Conservation (phyloP, 257 asterid species). For the Primulina huaijiensis region DNA sequence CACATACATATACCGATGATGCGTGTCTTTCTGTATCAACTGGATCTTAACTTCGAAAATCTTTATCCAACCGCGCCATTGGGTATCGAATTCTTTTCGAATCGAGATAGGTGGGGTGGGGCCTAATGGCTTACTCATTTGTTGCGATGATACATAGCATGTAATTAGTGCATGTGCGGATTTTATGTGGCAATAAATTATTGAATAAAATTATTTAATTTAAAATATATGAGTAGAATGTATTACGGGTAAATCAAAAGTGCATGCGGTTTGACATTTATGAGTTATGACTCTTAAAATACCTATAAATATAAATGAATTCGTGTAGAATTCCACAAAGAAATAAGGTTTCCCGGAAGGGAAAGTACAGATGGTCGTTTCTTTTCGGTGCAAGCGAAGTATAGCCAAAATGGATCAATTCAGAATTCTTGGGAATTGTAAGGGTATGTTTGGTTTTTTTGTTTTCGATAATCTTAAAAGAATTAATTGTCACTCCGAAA, state of each 20-base stretch:
- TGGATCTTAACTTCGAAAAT: too few species aligned
- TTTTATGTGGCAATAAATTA: neutral
- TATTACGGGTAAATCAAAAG: neutral
- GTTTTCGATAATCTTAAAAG: neutral
- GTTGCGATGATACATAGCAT: too few species aligned
- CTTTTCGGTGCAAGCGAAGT: neutral
- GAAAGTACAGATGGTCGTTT: neutral
- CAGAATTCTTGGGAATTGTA: neutral
- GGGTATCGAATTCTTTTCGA: too few species aligned
- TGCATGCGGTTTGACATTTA: neutral
- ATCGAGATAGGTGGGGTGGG: too few species aligned
- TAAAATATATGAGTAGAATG: neutral
- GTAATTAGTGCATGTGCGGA: neutral
- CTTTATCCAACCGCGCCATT: too few species aligned
- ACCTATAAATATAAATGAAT: neutral
- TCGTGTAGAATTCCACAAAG: neutral
- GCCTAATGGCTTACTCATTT: too few species aligned
- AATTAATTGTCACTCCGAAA: too few species aligned
- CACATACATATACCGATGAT: too few species aligned
- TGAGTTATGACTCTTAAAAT: neutral
- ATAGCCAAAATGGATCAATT: neutral
- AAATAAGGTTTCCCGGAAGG: neutral
- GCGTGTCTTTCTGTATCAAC: too few species aligned
- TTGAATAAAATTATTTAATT: too few species aligned
- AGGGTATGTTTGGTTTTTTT: neutral